phyloP scores from a whole-genome alignment of 768 basidiomycete genomes.

The Dendrothele bispora region DNA sequence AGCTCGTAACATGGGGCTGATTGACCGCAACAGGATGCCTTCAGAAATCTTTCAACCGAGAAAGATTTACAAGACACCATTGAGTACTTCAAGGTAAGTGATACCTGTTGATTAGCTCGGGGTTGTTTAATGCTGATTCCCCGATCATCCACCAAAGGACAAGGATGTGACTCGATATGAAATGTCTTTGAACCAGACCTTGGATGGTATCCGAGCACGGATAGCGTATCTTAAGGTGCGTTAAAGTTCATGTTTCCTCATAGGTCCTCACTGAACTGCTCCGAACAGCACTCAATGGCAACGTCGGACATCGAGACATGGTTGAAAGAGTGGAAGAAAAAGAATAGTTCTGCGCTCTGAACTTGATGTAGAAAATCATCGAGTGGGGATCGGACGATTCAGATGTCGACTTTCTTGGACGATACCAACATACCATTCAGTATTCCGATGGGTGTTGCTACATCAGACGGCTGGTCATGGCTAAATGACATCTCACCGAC shows the following conservation, averaged over 20 bases:
- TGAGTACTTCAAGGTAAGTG: constrained; percentile 11
- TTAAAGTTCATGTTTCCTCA: neutral
- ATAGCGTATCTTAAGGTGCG: constrained; percentile 8
- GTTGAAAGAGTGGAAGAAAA: no score
- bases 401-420: constrained; percentile 55
- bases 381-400: constrained; percentile 53
- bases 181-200: constrained; percentile 2
- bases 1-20: neutral
- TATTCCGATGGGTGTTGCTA: constrained; percentile 8
- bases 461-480: constrained; percentile 24
- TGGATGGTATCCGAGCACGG: constrained; percentile 7
- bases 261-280: no score
- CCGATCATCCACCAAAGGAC: neutral
- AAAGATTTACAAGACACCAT: constrained; percentile 9
- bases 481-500: constrained; percentile 6
- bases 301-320: no score
- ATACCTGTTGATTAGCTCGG: no score
- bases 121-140: neutral
- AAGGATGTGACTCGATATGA: constrained; percentile 6
- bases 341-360: no score
- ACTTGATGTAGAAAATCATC: no score
- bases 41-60: constrained; percentile 6
- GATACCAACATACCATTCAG: constrained; percentile 27
- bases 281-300: no score
- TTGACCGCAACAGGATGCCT: neutral